These are phyloP conservation scores for Candida berthetii DNA, from an alignment of 805 yeast species.

Conservation along the genomic window DNA sequence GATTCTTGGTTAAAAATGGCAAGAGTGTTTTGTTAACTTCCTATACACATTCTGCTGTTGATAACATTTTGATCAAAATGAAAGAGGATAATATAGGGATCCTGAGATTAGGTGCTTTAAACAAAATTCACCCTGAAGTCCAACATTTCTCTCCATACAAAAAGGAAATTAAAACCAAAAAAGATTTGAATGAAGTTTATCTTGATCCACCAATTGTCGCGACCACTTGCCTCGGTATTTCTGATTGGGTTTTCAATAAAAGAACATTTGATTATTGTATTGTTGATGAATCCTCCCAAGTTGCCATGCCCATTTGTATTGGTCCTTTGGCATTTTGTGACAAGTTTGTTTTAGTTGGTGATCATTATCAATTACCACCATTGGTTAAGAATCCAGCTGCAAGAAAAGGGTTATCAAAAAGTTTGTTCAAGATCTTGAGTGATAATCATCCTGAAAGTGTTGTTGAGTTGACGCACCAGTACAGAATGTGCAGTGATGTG, in stretches of 20 bases:
- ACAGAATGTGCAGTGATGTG: slow-evolving; percentile 88
- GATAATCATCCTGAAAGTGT: slow-evolving; percentile 69
- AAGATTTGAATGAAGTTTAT: slow-evolving; percentile 41
- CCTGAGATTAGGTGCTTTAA: slow-evolving; percentile 59
- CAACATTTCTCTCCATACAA: slow-evolving; percentile 43
- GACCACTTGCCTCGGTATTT: slow-evolving; percentile 77
- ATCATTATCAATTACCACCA: slow-evolving; percentile 91
- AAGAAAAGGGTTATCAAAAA: slow-evolving; percentile 50
- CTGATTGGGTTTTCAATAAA: slow-evolving; percentile 50
- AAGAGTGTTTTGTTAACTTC: slow-evolving; percentile 76
- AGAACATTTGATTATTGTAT: slow-evolving; percentile 85
- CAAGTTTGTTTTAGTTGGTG: slow-evolving; percentile 91
- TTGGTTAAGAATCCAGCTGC: slow-evolving; percentile 70
- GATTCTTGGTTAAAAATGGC: slow-evolving; percentile 48
- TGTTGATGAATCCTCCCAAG: slow-evolving; percentile 95
- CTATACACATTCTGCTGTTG: slow-evolving; percentile 95
- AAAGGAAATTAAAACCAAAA: slow-evolving; percentile 30
- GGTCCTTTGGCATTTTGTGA: slow-evolving; percentile 81
- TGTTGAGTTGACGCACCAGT: slow-evolving; percentile 75
- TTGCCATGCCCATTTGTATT: slow-evolving; percentile 82
- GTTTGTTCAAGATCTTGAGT: slow-evolving; percentile 71
- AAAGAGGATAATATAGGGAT: slow-evolving; percentile 39
- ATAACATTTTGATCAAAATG: slow-evolving; percentile 80
- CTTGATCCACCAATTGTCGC: slow-evolving; percentile 73
- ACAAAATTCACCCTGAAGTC: slow-evolving; percentile 58